Evolutionary conservation across 2,329 filamentous ascomycete species (phyloP), one percentile per base, ranked within the genome.

Genomic region (Chaetomiaceae sp.): DNA sequence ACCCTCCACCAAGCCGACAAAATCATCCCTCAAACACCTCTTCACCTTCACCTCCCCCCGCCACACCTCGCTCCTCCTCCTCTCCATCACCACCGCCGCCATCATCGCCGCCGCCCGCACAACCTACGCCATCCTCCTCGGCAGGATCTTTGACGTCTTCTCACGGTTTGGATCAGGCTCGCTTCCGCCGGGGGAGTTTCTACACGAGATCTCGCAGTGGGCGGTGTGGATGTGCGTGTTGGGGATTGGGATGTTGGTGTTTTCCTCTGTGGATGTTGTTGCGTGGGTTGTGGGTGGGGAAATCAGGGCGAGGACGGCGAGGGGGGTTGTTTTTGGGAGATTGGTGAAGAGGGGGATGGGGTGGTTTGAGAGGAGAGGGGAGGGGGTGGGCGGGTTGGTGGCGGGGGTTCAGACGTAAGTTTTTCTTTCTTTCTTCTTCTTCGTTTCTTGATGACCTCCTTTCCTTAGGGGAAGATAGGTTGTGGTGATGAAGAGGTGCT

Each of bases 201-300:
- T 87, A 19, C 62, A 69, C 0, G 70, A 76, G 3, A 76, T 89
- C 1, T 77, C 79, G 0, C 75, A 68, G 38, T 85, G 83, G 72
- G 85, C 83, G 43, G 60, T 85, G 23, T 78, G 82, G 23, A 71
- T 96, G 39, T 69, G 83, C 0, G 77, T 74, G 0, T 68, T 96
- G 0, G 89, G 87, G 0, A 67, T 74, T 0, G 79, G 72, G 0
- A 84, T 81, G 43, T 92, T 88, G 82, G 42, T 90, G 0, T 69
- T 85, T 15, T 85, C 88, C 60, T 79, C 81, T 3, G 65, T 78
- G 1, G 87, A 89, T 61, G 85, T 90, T 62, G 76, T 78, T 1
- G 68, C 81, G 0, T 96, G 91, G 84, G 74, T 92, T 27, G 66
- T 80, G 0, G 94, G 94, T 67, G 89, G 91, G 14, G 91, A 96